Evolutionary conservation across 257 asterid genomes (phyloP), one percentile per base, ranked within the genome.

Genomic region (Salvia hispanica): DNA sequence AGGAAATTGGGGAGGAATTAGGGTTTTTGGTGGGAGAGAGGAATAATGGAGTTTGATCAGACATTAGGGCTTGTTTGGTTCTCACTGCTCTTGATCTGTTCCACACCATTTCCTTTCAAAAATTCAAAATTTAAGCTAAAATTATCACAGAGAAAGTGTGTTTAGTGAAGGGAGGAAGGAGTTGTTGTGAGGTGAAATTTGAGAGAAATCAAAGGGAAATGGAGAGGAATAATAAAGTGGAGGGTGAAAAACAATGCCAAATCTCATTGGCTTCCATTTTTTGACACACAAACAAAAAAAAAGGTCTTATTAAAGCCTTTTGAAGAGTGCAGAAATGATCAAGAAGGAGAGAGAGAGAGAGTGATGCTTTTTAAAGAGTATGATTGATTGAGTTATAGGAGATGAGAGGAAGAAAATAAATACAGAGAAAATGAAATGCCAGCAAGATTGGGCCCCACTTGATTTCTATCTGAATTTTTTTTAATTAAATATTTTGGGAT

Each of bases 1-100:
- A 25, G 31, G 31, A 25, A 25, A 90, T 83, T 37, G 97, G 96
- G 3, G 98, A 86, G 37, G 88, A 82, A 37, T 75, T 25, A 25
- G 31, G 31, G 31, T 2, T 79, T 7, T 61, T 75, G n/a, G 77
- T 64, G 28, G 84, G 79, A 50, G 90, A 82, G 50, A 80, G 11
- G 14, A 72, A 45, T 4, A 72, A 40, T 7, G 80, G 57, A 36
- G 44, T 33, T 56, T 77, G 80, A 72, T 88, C 95, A 57, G 91
- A 73, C 95, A 88, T 85, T 13, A 77, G 65, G 34, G 86, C 78
- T 80, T 85, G 88, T 66, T 88, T 88, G 79, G 74, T 74, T 62
- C 75, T 81, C 66, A 85, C 80, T 70, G 85, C 82, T 78, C 92
- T 89, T 63, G 96, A 89, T 85, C 89, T 89, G 51, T 82, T 92